phyloP scores from a whole-genome alignment of 768 basidiomycete species.

The Pleurotus sapidus region DNA sequence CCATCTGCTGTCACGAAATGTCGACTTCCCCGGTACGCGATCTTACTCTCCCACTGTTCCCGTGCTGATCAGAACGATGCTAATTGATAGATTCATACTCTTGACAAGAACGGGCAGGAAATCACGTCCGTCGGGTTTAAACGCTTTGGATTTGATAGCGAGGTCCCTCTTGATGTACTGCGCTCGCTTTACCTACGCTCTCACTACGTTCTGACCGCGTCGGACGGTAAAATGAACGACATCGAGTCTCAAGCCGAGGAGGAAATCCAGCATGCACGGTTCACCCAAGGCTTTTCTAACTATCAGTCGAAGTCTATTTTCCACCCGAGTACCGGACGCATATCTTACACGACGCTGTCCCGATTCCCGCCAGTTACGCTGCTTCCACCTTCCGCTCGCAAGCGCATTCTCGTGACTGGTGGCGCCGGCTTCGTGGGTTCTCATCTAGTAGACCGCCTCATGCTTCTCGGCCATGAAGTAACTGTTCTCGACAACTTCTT shows the following conservation, averaged over 20 bases:
- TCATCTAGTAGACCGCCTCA: constrained; percentile 95
- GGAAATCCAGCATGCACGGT: constrained; percentile 49
- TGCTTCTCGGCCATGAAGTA: constrained; percentile 97
- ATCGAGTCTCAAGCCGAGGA: constrained; percentile 34
- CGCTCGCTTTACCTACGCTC: constrained; percentile 87
- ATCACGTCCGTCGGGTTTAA: constrained; percentile 81
- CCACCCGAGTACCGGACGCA: constrained; percentile 73
- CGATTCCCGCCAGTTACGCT: constrained; percentile 93
- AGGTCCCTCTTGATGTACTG: constrained; percentile 75
- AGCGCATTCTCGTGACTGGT: constrained; percentile 92
- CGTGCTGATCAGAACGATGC: constrained; percentile 14
- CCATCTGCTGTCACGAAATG: constrained; percentile 16
- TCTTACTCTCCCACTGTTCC: constrained; percentile 7
- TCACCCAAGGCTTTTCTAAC: constrained; percentile 43
- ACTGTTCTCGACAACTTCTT: constrained; percentile 99
- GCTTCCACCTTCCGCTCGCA: constrained; percentile 71
- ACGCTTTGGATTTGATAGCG: constrained; percentile 88
- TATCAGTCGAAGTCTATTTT: constrained; percentile 88
- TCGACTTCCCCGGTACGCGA: constrained; percentile 23
- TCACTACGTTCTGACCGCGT: constrained; percentile 59
- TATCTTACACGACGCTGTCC: constrained; percentile 90
- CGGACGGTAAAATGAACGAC: constrained; percentile 26
- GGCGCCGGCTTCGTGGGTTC: constrained; percentile 99
- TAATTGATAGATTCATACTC: constrained; percentile 47
- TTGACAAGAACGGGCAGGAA: constrained; percentile 74